phyloP scores from a whole-genome alignment of 108 stramenopile species.

The Conticribra weissflogii region DNA sequence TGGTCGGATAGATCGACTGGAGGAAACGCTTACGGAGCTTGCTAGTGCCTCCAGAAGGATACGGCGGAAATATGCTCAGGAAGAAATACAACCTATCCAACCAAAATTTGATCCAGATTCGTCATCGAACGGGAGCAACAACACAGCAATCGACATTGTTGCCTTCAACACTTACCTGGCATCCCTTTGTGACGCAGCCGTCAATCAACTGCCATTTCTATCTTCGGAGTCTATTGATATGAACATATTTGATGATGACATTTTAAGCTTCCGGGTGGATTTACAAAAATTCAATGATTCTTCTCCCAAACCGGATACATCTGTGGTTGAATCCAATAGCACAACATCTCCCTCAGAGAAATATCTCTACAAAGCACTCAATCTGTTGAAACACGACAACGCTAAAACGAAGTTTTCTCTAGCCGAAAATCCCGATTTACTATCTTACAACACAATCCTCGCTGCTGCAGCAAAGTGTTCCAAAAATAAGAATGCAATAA shows the following conservation, averaged over 20 bases:
- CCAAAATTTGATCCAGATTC: background rate
- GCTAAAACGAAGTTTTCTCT: conserved; percentile 30
- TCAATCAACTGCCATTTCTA: conserved; percentile 21
- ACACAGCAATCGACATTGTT: conserved; percentile 37
- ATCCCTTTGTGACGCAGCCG: conserved; percentile 62
- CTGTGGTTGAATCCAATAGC: no score
- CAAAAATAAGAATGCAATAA: conserved; percentile 37
- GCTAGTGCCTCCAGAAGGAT: conserved; percentile 38
- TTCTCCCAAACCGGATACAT: background rate
- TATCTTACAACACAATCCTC: conserved; percentile 63
- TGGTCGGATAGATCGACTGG: conserved; percentile 46
- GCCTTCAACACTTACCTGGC: conserved; percentile 79
- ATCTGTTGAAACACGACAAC: conserved; percentile 34
- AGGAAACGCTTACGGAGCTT: conserved; percentile 39
- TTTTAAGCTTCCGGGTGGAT: background rate
- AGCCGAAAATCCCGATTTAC: conserved; percentile 46
- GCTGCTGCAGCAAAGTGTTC: conserved; percentile 58
- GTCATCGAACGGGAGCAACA: background rate
- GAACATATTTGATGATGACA: conserved; percentile 8
- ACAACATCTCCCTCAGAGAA: conserved; percentile 37
- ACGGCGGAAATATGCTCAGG: background rate
- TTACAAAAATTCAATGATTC: conserved; percentile 27
- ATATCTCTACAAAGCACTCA: conserved; percentile 39
- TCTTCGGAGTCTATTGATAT: background rate
- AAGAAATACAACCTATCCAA: conserved; percentile 4